Evolutionary conservation across 2,329 filamentous ascomycete species (phyloP).

Genomic region (Rhynchosporium agropyri): DNA sequence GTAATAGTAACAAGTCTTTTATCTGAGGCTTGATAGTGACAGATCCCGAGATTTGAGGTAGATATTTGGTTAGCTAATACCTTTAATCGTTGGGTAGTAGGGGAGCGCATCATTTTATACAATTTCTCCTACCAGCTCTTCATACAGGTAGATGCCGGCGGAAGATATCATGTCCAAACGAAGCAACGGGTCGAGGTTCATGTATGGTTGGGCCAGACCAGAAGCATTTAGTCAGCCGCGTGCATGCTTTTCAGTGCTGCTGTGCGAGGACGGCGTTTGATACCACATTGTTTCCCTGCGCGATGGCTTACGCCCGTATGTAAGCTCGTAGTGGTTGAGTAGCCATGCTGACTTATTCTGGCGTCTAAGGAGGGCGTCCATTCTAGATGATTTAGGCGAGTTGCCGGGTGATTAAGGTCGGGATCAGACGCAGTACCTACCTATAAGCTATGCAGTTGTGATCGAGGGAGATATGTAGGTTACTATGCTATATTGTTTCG

Average conservation of each 20-base stretch:
- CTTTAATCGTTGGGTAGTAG: neutral
- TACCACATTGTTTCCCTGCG: neutral
- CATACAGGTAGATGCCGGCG: neutral
- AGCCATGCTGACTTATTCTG: neutral
- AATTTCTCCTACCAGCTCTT: neutral
- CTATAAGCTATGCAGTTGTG: neutral
- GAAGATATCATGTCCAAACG: neutral
- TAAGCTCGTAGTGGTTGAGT: too few species aligned
- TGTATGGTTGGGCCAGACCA: neutral
- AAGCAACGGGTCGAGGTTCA: neutral
- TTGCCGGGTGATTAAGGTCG: neutral
- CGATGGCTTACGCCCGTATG: neutral
- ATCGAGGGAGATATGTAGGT: neutral
- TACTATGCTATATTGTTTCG: neutral
- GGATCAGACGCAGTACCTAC: neutral
- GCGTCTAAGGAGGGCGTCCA: neutral
- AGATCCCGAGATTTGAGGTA: neutral
- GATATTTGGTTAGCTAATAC: neutral
- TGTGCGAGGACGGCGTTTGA: conserved; percentile 2
- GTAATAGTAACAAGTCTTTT: neutral
- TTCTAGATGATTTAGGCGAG: neutral
- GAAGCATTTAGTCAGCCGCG: neutral
- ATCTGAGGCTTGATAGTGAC: neutral
- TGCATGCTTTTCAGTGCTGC: neutral
- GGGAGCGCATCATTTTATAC: conserved; percentile 1